phyloP scores from a whole-genome alignment of 2,329 filamentous ascomycete species.

The Calonectria hongkongensis region DNA sequence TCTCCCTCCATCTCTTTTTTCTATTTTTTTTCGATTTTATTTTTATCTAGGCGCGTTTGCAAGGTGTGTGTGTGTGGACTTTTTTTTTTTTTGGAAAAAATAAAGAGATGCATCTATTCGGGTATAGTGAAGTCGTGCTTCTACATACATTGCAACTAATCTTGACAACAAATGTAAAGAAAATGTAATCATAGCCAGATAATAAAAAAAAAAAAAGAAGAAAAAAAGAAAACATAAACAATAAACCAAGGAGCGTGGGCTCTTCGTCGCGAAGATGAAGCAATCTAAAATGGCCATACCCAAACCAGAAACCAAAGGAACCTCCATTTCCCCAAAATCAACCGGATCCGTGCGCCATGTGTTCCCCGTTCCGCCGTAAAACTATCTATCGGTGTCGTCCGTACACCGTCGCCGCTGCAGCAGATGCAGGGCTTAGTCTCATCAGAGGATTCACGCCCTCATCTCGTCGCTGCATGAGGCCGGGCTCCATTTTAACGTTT shows the following conservation, averaged over 20 bases:
- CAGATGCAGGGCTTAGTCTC: conserved; percentile 46
- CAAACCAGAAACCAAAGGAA: conserved; percentile 42
- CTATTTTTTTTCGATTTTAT: background rate
- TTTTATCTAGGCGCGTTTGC: background rate
- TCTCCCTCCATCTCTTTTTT: conserved; percentile 36
- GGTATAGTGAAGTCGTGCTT: conserved; percentile 51
- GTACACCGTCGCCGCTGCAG: conserved; percentile 48
- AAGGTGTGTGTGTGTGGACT: background rate
- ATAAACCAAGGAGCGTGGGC: conserved; percentile 48
- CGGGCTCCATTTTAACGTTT: conserved; percentile 56
- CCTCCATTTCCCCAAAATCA: conserved; percentile 21
- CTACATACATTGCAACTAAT: conserved; percentile 37
- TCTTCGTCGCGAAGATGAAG: conserved; percentile 61
- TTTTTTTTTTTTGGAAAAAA: conserved; percentile 18
- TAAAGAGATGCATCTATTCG: conserved; percentile 38
- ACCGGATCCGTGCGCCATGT: conserved; percentile 5
- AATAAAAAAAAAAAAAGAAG: conserved; percentile 42
- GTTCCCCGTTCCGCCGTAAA: conserved; percentile 38
- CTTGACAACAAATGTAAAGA: conserved; percentile 30
- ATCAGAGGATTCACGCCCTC: conserved; percentile 49
- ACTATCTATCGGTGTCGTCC: conserved; percentile 50
- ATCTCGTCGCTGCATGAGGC: conserved; percentile 44
- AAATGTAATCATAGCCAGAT: conserved; percentile 33
- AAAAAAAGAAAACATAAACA: conserved; percentile 31
- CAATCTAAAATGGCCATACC: conserved; percentile 54